phyloP scores from a whole-genome alignment of 148 eudicot genomes.

The Spergularia marina region DNA sequence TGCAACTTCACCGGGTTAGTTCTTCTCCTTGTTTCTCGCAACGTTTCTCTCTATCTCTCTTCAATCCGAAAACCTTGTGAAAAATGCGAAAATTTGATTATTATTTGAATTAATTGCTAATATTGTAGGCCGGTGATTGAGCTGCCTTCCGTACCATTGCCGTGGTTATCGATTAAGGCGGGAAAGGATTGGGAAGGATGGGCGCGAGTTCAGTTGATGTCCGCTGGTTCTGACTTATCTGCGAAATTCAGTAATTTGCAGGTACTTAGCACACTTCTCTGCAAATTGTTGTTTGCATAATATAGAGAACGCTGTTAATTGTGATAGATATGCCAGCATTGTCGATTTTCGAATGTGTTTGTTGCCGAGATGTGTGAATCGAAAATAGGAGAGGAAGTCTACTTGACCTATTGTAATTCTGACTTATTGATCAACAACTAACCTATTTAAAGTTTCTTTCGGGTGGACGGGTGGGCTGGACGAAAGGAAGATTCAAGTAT shows the following conservation, averaged over 20 bases:
- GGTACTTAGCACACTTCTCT: conserved; percentile 33
- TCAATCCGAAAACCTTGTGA: too few species aligned
- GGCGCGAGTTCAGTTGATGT: conserved; percentile 71
- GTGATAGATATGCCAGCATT: too few species aligned
- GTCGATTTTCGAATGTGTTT: too few species aligned
- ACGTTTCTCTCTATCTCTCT: too few species aligned
- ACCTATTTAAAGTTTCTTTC: background rate
- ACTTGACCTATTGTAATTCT: too few species aligned
- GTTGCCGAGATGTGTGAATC: too few species aligned
- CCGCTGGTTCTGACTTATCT: conserved; percentile 75
- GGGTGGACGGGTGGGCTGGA: too few species aligned
- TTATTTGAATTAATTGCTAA: background rate
- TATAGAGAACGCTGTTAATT: background rate
- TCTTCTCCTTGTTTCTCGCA: background rate
- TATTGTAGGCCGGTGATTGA: conserved; percentile 57
- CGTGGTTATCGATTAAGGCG: conserved; percentile 28
- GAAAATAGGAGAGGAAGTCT: too few species aligned
- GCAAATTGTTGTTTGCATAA: background rate
- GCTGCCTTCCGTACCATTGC: conserved; percentile 59
- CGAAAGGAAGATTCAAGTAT: too few species aligned
- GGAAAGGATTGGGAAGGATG: conserved; percentile 74
- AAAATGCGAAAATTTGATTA: too few species aligned
- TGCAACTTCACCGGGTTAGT: conserved; percentile 72
- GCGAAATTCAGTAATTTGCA: conserved; percentile 79
- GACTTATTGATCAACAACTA: too few species aligned